Evolutionary conservation across 345 rosid genomes (phyloP).

Genomic region (Brassica carinata): DNA sequence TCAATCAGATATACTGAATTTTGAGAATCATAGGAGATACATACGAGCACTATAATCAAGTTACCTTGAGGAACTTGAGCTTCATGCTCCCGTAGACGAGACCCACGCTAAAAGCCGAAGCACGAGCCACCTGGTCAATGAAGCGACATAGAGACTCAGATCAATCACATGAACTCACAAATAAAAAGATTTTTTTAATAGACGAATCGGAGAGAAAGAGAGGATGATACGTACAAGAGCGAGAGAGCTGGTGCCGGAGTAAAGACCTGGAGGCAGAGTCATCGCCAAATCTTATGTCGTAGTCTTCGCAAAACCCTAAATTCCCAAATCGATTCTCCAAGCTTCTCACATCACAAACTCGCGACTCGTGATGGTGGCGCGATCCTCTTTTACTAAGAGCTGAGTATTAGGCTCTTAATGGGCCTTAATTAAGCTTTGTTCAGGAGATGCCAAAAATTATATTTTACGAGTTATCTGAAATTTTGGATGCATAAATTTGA

Average conservation of each 20-base stretch:
- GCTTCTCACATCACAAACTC: constrained; percentile 21
- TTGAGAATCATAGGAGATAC: constrained; percentile 8
- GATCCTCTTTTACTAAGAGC: not conserved
- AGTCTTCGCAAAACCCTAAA: constrained; percentile 23
- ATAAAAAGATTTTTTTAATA: not conserved
- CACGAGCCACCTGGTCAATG: constrained; percentile 81
- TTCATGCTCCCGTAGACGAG: constrained; percentile 77
- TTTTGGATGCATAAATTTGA: not conserved
- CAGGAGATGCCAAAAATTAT: not conserved
- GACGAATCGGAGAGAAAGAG: constrained; percentile 6
- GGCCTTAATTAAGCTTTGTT: constrained; percentile 1
- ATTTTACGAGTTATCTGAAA: not conserved
- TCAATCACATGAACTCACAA: constrained; percentile 1
- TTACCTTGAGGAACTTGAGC: constrained; percentile 81
- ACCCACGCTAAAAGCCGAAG: constrained; percentile 74
- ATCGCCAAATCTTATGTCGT: constrained; percentile 34
- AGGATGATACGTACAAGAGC: constrained; percentile 55
- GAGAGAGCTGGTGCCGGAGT: constrained; percentile 86
- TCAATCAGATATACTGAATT: not conserved
- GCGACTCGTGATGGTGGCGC: not conserved
- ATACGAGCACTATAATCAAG: not conserved
- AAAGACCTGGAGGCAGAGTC: constrained; percentile 84
- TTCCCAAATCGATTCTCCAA: constrained; percentile 21
- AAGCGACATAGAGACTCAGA: not conserved
- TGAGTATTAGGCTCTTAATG: constrained; percentile 11